phyloP scores from a whole-genome alignment of 139 green algal species.

The Chlamydomonas sp. region DNA sequence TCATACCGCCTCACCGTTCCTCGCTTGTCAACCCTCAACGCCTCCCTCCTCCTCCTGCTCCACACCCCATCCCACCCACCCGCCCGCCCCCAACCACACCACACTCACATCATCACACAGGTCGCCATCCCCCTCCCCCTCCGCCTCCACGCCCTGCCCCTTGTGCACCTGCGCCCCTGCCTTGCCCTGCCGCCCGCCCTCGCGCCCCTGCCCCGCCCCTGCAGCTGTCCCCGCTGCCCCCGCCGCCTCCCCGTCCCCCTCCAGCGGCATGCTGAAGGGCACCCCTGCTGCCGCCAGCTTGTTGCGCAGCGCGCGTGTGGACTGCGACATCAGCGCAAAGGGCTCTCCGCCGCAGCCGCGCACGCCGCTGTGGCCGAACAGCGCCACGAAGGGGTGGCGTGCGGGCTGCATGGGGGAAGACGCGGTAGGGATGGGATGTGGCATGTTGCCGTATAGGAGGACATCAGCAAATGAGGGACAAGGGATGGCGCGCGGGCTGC shows the following conservation, averaged over 20 bases:
- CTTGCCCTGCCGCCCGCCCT: not conserved
- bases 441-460: slow-evolving; percentile 28
- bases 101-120: slow-evolving; percentile 8
- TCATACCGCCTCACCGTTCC: not conserved
- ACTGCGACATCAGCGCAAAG: slow-evolving; percentile 67
- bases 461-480: not conserved
- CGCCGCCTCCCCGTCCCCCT: not conserved
- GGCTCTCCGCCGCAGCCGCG: slow-evolving; percentile 35
- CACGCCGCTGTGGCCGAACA: slow-evolving; percentile 64
- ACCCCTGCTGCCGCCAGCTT: slow-evolving; percentile 44
- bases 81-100: not conserved
- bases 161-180: not conserved
- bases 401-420: slow-evolving; percentile 16
- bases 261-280: slow-evolving; percentile 59
- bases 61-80: not conserved
- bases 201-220: not conserved
- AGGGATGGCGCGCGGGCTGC: too few species aligned
- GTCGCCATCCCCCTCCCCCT: not conserved
- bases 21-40: not conserved
- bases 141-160: not conserved
- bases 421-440: not conserved
- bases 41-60: too few species aligned
- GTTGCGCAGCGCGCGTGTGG: slow-evolving; percentile 43
- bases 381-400: slow-evolving; percentile 45
- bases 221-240: not conserved